A percentile compares a stretch with the other conserved stretches of the same genome.
These are phyloP conservation scores for Luzula sylvatica DNA, from an alignment of 176 grass and related monocot genomes.

Conservation along the genomic window DNA sequence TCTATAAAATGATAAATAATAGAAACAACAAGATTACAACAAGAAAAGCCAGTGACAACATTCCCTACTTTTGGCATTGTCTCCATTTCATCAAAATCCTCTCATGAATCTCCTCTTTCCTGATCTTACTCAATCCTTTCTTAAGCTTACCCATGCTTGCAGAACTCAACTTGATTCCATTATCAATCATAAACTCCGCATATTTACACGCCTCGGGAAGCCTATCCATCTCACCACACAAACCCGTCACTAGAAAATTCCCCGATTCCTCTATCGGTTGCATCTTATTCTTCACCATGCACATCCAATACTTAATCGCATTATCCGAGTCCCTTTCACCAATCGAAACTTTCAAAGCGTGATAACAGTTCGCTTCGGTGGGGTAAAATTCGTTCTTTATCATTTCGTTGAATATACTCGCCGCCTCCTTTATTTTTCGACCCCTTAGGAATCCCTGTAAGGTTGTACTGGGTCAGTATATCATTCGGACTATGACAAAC, in stretches of 20 bases:
- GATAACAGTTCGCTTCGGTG: constrained; percentile 30
- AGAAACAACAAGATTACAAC: no score
- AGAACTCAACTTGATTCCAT: constrained; percentile 59
- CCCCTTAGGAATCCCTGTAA: constrained; percentile 36
- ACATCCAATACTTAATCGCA: constrained; percentile 56
- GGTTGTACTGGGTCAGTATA: no score
- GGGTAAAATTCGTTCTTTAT: constrained; percentile 61
- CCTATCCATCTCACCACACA: constrained; percentile 29
- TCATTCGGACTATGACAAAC: no score
- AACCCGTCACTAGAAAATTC: constrained; percentile 52
- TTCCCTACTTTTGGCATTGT: constrained; percentile 26
- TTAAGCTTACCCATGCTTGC: constrained; percentile 55
- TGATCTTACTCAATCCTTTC: constrained; percentile 47
- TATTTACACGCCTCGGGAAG: constrained; percentile 91
- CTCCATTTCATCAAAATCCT: constrained; percentile 70
- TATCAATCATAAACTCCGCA: constrained; percentile 82
- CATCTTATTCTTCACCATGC: constrained; percentile 52
- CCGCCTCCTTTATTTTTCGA: constrained; percentile 41
- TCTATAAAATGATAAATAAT: no score
- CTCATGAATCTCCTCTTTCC: constrained; percentile 48
- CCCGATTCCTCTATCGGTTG: constrained; percentile 54
- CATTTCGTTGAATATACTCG: constrained; percentile 71
- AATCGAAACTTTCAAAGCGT: constrained; percentile 39
- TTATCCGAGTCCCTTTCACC: constrained; percentile 42
- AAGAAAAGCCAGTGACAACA: not conserved